A percentile compares a stretch with the other conserved stretches of the same genome.
Conservation (phyloP, 2,329 filamentous ascomycete genomes). For the Camillea tinctor region DNA sequence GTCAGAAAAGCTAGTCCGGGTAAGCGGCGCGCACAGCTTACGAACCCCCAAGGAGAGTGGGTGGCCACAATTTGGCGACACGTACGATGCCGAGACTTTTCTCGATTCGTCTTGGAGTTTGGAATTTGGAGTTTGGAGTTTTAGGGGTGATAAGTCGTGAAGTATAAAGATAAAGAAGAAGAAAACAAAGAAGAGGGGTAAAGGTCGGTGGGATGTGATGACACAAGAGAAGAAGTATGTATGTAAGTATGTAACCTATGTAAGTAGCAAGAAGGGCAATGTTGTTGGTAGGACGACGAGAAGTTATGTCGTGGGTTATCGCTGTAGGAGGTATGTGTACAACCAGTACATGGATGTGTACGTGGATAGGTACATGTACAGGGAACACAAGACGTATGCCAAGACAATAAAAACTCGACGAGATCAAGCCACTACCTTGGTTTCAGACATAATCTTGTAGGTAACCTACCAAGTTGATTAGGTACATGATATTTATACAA, state of each 20-base stretch:
- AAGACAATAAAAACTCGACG: slow-evolving; percentile 15
- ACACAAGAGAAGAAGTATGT: not conserved
- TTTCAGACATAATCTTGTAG: not conserved
- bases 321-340: no score
- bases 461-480: no score
- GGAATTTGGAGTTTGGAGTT: no score
- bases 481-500: no score
- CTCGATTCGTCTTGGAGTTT: no score
- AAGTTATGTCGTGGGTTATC: slow-evolving; percentile 2
- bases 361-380: no score
- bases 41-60: no score
- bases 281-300: slow-evolving; percentile 16
- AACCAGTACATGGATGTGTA: slow-evolving; percentile 19
- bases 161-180: not conserved
- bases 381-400: slow-evolving; percentile 26
- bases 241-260: not conserved
- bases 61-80: no score
- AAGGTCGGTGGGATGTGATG: not conserved
- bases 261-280: not conserved
- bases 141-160: no score
- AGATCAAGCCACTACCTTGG: not conserved
- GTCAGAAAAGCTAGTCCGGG: no score
- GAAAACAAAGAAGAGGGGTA: not conserved
- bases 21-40: no score
- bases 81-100: no score